A percentile compares a stretch with the other conserved stretches of the same genome.
Evolutionary conservation across 805 yeast species (phyloP).

Genomic region (Metschnikowia borealis): DNA sequence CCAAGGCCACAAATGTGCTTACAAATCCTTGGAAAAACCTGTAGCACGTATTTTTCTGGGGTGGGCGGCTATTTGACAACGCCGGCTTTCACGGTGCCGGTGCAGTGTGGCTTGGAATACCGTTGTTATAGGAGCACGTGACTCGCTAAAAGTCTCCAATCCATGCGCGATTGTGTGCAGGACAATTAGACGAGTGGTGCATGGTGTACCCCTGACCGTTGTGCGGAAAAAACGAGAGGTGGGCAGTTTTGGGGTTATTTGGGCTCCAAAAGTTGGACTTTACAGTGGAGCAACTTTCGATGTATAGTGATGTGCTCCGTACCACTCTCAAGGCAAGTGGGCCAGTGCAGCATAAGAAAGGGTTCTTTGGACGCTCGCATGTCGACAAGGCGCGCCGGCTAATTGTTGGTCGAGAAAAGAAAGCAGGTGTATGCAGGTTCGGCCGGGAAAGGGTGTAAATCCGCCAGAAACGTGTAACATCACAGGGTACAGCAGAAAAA

Average conservation of each 20-base stretch:
- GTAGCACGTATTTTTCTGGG: too few species aligned
- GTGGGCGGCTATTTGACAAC: too few species aligned
- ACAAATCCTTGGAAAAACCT: too few species aligned
- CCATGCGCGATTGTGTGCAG: not conserved
- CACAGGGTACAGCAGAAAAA: too few species aligned
- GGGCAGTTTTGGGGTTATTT: too few species aligned
- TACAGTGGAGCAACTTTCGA: too few species aligned
- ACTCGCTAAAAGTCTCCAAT: not conserved
- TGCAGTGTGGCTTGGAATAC: not conserved
- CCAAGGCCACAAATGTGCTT: too few species aligned
- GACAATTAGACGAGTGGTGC: conserved; percentile 1
- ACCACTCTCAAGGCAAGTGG: not conserved
- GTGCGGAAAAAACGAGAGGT: not conserved
- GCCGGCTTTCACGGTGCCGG: too few species aligned
- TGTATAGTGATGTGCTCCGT: too few species aligned
- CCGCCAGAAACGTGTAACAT: not conserved
- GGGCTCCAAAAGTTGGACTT: too few species aligned
- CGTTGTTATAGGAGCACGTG: not conserved
- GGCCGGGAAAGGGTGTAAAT: not conserved
- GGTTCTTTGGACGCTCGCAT: not conserved
- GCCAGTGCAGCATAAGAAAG: not conserved
- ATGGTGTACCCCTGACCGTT: conserved; percentile 1
- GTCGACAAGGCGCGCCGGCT: conserved; percentile 4
- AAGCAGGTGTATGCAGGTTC: not conserved
- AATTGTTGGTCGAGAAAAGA: conserved; percentile 1